Base-by-base conservation (phyloP, 148 eudicot species). In the Fagopyrum esculentum region DNA sequence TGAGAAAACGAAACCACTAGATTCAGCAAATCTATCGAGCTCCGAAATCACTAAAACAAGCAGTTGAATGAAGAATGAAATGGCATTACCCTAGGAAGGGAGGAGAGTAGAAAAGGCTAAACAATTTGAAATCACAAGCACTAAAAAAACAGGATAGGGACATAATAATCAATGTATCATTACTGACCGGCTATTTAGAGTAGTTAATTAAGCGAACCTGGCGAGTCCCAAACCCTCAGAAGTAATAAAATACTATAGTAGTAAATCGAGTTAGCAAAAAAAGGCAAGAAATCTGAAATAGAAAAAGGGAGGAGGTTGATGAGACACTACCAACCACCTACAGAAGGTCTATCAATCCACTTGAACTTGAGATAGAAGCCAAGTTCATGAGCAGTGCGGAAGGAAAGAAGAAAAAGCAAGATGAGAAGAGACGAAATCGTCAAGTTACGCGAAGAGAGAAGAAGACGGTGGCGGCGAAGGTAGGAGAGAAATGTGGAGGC, bases 281-380 rank as follows among this genome's bases (percentile, higher is more conserved):
- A 51, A 51, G 56, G 56, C 56, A 51, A 51, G 56, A 51, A 51
- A 51, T 51, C 56, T 51, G 56, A 55, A 55, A 55, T 16, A 6
- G 60, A 55, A 55, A 17, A 55, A 55, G 60, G 6, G 60, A 55
- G 60, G 60, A 55, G 60, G 60, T 55, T 55, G 22, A 55, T 55
- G 19, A 16, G 60, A n/a, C 22, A 55, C 60, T n/a, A 55, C 60
- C 60, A 55, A 55, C 60, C 60, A 55, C 5, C 56, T 1, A 55
- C 16, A 55, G 60, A 55, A n/a, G 60, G 19, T 55, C 60, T 16
- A 8, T 16, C 6, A 55, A 17, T 55, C 26, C 8, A 51, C 56
- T 51, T 51, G 15, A 51, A 51, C 56, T 51, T 51, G 15, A 51
- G 56, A 51, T 51, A 11, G 8, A 55, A 55, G 56, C 56, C 10